Evolutionary conservation across 345 rosid genomes (phyloP).

Genomic region (Noccaea caerulescens): DNA sequence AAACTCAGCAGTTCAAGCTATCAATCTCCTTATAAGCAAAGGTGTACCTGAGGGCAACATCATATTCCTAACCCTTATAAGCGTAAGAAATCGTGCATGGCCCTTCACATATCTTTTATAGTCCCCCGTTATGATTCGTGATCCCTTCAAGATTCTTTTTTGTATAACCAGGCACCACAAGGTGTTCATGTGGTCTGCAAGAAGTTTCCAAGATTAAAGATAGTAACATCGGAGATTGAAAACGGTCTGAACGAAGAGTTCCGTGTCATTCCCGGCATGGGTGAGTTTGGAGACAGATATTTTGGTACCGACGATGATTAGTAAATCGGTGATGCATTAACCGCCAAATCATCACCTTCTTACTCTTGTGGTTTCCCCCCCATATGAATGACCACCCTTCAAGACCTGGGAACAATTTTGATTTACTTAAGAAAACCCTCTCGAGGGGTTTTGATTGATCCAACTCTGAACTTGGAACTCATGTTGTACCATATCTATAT

Average conservation of each 20-base stretch:
- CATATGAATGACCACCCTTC: slow-evolving; percentile 9
- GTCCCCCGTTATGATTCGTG: background rate
- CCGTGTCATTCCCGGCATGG: slow-evolving; percentile 94
- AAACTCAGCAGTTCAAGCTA: slow-evolving; percentile 91
- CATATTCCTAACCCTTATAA: slow-evolving; percentile 89
- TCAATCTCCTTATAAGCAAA: slow-evolving; percentile 73
- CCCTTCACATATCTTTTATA: background rate
- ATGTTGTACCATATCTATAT: slow-evolving; percentile 34
- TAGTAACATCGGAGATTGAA: slow-evolving; percentile 92
- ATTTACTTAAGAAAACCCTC: slow-evolving; percentile 9
- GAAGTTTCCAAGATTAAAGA: slow-evolving; percentile 85
- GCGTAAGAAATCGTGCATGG: slow-evolving; percentile 53
- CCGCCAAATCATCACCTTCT: background rate
- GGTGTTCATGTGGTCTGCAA: slow-evolving; percentile 94
- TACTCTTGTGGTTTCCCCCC: background rate
- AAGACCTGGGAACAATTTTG: slow-evolving; percentile 37
- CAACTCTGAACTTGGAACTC: slow-evolving; percentile 22
- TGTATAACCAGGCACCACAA: slow-evolving; percentile 74
- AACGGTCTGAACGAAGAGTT: slow-evolving; percentile 74
- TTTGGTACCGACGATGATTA: slow-evolving; percentile 91
- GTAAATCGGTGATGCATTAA: slow-evolving; percentile 31
- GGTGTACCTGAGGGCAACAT: slow-evolving; percentile 89
- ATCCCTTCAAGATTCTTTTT: background rate
- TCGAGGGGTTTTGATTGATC: slow-evolving; percentile 26
- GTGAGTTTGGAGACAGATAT: slow-evolving; percentile 93